Base-by-base conservation (phyloP, 768 basidiomycete species). In the Macrocybe gigantea region DNA sequence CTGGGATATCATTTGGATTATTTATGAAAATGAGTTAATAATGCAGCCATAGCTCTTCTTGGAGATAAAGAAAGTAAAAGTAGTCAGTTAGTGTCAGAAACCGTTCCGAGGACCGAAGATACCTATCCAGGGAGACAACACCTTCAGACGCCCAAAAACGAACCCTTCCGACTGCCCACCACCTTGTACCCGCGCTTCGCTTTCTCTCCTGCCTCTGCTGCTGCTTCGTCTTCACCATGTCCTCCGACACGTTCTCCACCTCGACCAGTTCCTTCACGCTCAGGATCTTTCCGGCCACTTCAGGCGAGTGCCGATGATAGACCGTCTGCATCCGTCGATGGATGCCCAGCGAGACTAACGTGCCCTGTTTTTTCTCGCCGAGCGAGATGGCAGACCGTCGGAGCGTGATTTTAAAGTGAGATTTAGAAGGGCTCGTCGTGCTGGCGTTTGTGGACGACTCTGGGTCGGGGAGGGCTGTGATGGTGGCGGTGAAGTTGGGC, bases 361-460 rank as follows among this genome's bases (percentile, higher is more conserved):
- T 94, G 41, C 74, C 82, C 59, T 84, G 77, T 48, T 82, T 79
- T 56, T 75, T 75, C 49, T 79, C 70, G 2, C 86, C 84, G 7
- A 95, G 79, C 1, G 90, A 85, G 52, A 94, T 93, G 42, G 82
- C 85, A 5, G 93, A 94, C 47, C 93, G 87, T 7, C 79, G 79
- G 30, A 94, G 82, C 13, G 93, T 95, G 57, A 97, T 85, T 70
- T 88, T 88, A 72, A 78, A 93, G 66, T 95, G 89, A 0, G 93
- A 90, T 31, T 65, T 69, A 45, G 73, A 22, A 2, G 22, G 22
- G 22, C 22, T 22, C 4, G 22, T 22, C 22, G 22, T 22, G 22
- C 22, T 22, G 22, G 22, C 4, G 22, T 22, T 22, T 22, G 22
- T 22, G 22, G 22, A 22, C 22, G 22, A 22, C 1, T 22, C 22